Conservation (phyloP, 2,329 filamentous ascomycete genomes). For the Penicillium sp. region DNA sequence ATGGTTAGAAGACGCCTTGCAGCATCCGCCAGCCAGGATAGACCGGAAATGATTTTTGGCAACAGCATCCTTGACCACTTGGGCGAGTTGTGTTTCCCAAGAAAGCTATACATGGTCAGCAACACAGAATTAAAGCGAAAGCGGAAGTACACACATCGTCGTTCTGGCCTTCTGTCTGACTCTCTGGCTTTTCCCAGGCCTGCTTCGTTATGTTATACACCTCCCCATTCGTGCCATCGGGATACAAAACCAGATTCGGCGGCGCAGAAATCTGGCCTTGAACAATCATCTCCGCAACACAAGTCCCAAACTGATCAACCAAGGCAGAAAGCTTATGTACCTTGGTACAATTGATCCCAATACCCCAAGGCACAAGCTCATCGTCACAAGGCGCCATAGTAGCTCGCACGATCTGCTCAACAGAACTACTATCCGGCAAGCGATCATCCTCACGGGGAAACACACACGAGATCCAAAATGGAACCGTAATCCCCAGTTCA, state of each 20-base stretch:
- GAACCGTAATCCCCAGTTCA: conserved; percentile 23
- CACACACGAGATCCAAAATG: conserved; percentile 59
- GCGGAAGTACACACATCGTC: conserved; percentile 11
- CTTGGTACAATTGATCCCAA: conserved; percentile 62
- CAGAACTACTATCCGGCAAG: conserved; percentile 53
- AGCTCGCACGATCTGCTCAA: conserved; percentile 41
- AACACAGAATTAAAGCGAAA: not conserved
- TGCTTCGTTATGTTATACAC: conserved; percentile 60
- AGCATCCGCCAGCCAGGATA: conserved; percentile 45
- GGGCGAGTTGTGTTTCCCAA: conserved; percentile 37
- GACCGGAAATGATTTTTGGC: conserved; percentile 25
- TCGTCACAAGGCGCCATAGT: conserved; percentile 28
- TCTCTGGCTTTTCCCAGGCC: conserved; percentile 46
- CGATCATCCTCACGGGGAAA: conserved; percentile 51
- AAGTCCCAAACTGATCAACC: conserved; percentile 19
- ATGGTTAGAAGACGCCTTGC: conserved; percentile 40
- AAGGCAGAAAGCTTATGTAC: conserved; percentile 28
- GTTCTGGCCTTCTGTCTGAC: conserved; percentile 12
- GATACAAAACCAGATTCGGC: conserved; percentile 58
- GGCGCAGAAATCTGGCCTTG: conserved; percentile 6
- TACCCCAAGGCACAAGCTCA: conserved; percentile 49
- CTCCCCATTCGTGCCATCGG: conserved; percentile 63
- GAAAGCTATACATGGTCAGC: conserved; percentile 19
- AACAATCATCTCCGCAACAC: conserved; percentile 6
- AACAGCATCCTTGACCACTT: conserved; percentile 28